Evolutionary conservation across 441 rosid genomes (phyloP), one percentile per base, ranked within the genome.

Genomic region (Mallotus japonicus): DNA sequence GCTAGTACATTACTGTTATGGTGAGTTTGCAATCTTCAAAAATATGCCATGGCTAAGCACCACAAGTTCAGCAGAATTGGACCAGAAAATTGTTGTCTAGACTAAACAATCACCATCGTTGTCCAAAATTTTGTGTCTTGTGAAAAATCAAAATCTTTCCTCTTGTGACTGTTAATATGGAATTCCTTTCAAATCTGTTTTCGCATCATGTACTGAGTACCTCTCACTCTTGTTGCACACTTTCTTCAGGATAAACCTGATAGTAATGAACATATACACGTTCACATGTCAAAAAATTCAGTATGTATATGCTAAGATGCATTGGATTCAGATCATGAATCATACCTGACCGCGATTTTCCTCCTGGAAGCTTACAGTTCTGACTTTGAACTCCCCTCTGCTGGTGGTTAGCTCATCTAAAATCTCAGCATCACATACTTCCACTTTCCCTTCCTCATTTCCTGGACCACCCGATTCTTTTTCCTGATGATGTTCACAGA

Each of bases 321-420:
- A 19, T 46, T 17, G 32, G 14, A 28, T 14, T 0, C 13, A 50
- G 49, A 22, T 28, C 3, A 16, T 12, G 46, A 62, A 62, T 60
- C 60, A 62, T 67, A 79, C 92, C 86, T 81, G 87, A 53, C 75
- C 68, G 57, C 65, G 79, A 67, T 51, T 83, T 4, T 87, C 90
- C 24, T 83, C 87, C 0, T 66, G 82, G 66, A 78, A 75, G 80
- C 89, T 87, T 20, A 81, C 56, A 14, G 81, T 79, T 80, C 89
- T 84, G 68, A 81, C 77, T 74, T 87, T 91, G 10, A 89, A 37
- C 81, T 89, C 92, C 34, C 93, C 96, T 83, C 91, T 83, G 73
- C 86, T 82, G 50, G 93, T 91, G 7, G 91, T 91, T 69, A 87
- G 75, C 83, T 89, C 90, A 56, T 87, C 93, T 71, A 91, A 60